Conservation (phyloP, 805 yeast species). For the Spencermartinsiella europaea region DNA sequence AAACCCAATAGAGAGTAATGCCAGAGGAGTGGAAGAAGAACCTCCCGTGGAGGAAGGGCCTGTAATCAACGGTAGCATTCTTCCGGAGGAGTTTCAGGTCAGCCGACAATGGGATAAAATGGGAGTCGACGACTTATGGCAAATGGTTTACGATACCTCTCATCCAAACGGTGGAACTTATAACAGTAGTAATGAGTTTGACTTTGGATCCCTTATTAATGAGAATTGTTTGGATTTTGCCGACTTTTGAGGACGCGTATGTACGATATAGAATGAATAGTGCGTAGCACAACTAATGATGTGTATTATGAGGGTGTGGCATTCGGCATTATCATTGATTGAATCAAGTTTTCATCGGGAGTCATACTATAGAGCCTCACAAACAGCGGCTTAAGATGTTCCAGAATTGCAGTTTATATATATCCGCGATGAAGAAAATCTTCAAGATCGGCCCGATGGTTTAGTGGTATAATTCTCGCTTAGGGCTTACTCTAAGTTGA, state of each 20-base stretch:
- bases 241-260: neutral
- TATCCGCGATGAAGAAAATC: too few species aligned
- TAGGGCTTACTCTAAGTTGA: conserved; percentile 30
- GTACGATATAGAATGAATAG: neutral
- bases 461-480: conserved; percentile 36
- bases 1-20: neutral
- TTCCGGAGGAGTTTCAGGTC: neutral
- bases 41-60: neutral
- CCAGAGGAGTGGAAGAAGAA: neutral
- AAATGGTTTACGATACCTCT: neutral
- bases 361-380: too few species aligned
- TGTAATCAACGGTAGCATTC: neutral
- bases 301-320: too few species aligned
- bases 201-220: neutral
- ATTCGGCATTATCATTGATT: too few species aligned
- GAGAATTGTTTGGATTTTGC: neutral
- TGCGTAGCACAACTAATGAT: too few species aligned
- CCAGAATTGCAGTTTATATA: too few species aligned
- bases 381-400: too few species aligned
- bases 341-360: too few species aligned
- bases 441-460: conserved; percentile 33
- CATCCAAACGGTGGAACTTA: neutral
- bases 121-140: conserved; percentile 3
- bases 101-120: conserved; percentile 1
- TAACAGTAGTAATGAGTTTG: neutral